phyloP scores from a whole-genome alignment of 768 basidiomycete species.

The Lactifluus piperatus region DNA sequence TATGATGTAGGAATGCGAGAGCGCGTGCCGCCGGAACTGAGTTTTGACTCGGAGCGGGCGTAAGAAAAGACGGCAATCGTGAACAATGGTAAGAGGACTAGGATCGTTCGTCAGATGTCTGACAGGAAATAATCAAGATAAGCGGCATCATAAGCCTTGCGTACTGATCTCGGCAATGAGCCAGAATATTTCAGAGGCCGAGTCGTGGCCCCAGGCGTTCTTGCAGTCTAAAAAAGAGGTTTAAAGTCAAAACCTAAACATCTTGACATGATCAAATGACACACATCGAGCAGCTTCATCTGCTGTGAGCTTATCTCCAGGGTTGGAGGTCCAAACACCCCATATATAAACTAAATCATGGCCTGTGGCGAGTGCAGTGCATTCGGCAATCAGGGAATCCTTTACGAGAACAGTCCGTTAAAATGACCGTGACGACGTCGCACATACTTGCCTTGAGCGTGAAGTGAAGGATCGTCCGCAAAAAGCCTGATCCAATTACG shows the following conservation, averaged over 20 bases:
- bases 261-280: conserved; percentile 17
- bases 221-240: conserved; percentile 48
- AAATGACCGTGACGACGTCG: background rate
- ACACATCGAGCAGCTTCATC: conserved; percentile 41
- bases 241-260: conserved; percentile 11
- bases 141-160: conserved; percentile 23
- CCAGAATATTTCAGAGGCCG: conserved; percentile 58
- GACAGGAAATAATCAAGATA: background rate
- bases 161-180: conserved; percentile 52
- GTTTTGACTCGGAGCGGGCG: conserved; percentile 64
- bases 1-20: conserved; percentile 32
- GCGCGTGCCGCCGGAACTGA: conserved; percentile 36
- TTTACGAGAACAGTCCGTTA: conserved; percentile 22
- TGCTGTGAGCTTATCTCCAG: conserved; percentile 19
- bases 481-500: conserved; percentile 42
- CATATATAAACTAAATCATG: conserved; percentile 24
- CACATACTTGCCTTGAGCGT: conserved; percentile 44
- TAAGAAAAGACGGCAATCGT: conserved; percentile 58
- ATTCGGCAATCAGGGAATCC: conserved; percentile 52
- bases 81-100: conserved; percentile 55
- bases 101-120: background rate
- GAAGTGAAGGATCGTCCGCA: conserved; percentile 58
- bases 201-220: conserved; percentile 49
- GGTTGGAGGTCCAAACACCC: conserved; percentile 27
- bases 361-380: conserved; percentile 34